Base-by-base conservation (phyloP, 1,139 yeast species). In the Protomyces pachydermus region DNA sequence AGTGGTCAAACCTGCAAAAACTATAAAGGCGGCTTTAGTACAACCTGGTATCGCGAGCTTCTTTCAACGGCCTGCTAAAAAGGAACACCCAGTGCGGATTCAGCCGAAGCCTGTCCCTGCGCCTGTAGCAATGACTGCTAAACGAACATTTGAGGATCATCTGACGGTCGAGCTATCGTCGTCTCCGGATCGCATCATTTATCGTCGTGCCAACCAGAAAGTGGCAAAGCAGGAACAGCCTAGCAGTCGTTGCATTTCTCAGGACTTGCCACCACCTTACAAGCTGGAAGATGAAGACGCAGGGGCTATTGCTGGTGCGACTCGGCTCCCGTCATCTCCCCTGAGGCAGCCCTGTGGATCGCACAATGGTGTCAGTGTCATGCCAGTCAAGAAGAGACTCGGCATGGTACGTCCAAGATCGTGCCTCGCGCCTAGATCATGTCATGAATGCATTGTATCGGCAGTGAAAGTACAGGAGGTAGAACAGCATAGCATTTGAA, bases 381-480 rank as follows among this genome's bases (percentile, higher is more conserved):
- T 38, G 8, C 42, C 42, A 14, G 42, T 38, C 14, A 38, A 38
- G 48, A 42, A 42, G 18, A 16, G 62, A 34, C 39, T 58, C 28
- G 62, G 62, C 56, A 58, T 58, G 62, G 51, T 56, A n/a, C 56
- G 62, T 28, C 56, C 62, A 16, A 20, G 56, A 42, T 52, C 12
- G 42, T 20, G 50, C 53, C 45, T 28, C 32, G 32, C 32, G 32
- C 32, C 32, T 28, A 28, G 32, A 28, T 28, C 32, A 28, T 28
- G 32, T 32, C 34, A 51, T 12, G 37, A 4, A 25, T 23, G 16
- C 37, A 51, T 32, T 20, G 20, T 14, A 46, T 28, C 8, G 8
- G 32, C 23, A 28, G 32, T 28, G 32, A 28, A 28, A 28, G 32
- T 28, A 28, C 32, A 28, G 4, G 8, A 28, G 32, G 8, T 28